Percentiles rank a stretch among this genome's conserved stretches.
Evolutionary conservation across 106 monocot genomes (phyloP).

Genomic region (Dendrobium huoshanense): DNA sequence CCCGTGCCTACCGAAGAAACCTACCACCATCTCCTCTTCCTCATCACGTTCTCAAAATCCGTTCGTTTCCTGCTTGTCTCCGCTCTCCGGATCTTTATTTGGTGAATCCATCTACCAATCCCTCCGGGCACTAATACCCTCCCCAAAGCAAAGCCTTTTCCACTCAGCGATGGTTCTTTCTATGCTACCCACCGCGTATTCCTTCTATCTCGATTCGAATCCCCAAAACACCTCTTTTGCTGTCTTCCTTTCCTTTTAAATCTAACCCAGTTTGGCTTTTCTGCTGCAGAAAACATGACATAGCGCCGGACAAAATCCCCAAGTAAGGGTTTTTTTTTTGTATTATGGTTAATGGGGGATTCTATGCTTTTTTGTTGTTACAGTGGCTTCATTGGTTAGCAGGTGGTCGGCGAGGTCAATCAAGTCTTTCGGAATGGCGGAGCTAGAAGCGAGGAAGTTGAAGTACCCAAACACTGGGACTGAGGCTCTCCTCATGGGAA

Average conservation of each 20-base stretch:
- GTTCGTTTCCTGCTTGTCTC: background rate
- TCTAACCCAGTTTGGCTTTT: background rate
- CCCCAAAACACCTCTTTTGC: background rate
- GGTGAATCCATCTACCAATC: background rate
- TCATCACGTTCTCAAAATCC: background rate
- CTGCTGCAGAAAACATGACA: constrained; percentile 3
- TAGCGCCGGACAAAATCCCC: background rate
- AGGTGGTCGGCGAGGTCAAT: constrained; percentile 80
- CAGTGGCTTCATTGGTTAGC: background rate
- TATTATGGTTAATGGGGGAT: background rate
- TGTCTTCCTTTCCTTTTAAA: background rate
- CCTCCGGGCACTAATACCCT: background rate
- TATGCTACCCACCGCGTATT: constrained; percentile 2
- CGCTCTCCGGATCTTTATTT: background rate
- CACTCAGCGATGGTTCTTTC: constrained; percentile 3
- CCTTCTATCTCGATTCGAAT: background rate
- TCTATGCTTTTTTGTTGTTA: background rate
- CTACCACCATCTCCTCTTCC: background rate
- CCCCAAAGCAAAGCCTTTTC: background rate
- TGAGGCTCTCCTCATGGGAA: constrained; percentile 77
- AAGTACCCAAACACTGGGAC: constrained; percentile 74
- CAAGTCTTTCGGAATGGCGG: constrained; percentile 77
- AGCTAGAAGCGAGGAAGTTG: constrained; percentile 85
- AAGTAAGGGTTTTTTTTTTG: background rate
- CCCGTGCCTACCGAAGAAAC: background rate